These are phyloP conservation scores for Perkinsus chesapeaki DNA, from an alignment of 169 alveolate species.

Conservation along the genomic window DNA sequence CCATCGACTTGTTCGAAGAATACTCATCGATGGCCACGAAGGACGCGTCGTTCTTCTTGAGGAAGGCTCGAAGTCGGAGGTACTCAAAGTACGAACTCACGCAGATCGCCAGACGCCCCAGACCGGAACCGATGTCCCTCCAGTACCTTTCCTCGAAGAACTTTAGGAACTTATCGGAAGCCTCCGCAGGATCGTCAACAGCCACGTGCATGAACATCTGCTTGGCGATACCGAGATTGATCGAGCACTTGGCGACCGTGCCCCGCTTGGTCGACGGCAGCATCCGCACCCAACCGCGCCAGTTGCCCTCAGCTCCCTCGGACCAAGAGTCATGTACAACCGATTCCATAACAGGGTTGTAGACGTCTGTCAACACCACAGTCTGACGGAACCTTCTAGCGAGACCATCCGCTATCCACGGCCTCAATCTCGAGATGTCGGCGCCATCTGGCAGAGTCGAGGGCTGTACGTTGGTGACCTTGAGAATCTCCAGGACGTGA, in stretches of 20 bases:
- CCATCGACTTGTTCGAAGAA: not conserved
- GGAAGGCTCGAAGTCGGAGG: not conserved
- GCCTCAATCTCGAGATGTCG: not conserved
- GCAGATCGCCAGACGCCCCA: not conserved
- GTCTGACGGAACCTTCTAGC: not conserved
- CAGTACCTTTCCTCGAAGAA: not conserved
- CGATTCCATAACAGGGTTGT: not conserved
- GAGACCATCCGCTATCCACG: not conserved
- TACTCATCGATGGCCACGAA: not conserved
- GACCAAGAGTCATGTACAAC: not conserved
- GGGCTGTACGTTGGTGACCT: conserved; percentile 23
- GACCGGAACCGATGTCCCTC: not conserved
- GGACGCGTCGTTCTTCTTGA: not conserved
- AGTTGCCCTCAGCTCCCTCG: not conserved
- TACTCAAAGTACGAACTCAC: not conserved
- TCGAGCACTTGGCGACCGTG: conserved; percentile 2
- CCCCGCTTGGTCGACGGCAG: not conserved
- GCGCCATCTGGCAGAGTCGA: not conserved
- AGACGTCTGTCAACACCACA: not conserved
- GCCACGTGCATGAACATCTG: not conserved
- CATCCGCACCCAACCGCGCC: not conserved
- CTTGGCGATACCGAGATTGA: not conserved
- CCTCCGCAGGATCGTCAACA: not conserved
- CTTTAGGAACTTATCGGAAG: not conserved
- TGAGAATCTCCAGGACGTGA: conserved; percentile 45